Percentiles rank a stretch among this genome's conserved stretches.
Evolutionary conservation across 179 eudicot genomes (phyloP).

Genomic region (Silene vulgaris): DNA sequence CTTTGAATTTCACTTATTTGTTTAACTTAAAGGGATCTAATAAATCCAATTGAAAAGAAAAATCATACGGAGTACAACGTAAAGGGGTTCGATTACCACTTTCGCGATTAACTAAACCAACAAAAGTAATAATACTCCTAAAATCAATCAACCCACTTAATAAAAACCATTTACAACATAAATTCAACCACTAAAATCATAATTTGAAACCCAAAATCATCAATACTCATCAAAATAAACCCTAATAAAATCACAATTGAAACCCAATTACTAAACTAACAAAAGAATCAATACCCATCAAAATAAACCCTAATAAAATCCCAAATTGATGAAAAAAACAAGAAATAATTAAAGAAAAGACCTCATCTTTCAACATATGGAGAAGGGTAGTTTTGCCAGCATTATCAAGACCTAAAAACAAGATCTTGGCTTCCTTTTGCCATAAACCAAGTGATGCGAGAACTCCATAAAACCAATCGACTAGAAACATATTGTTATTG

Average conservation of each 20-base stretch:
- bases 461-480: slow-evolving; percentile 82
- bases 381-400: slow-evolving; percentile 79
- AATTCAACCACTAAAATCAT: not conserved
- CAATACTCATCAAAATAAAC: not conserved
- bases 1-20: no score
- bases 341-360: slow-evolving; percentile 18
- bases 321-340: not conserved
- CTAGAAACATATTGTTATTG: slow-evolving; percentile 49
- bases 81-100: no score
- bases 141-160: not conserved
- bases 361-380: slow-evolving; percentile 90
- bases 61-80: no score
- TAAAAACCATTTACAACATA: no score
- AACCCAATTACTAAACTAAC: not conserved
- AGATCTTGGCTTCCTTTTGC: slow-evolving; percentile 83
- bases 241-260: not conserved
- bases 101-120: no score
- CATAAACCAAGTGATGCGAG: slow-evolving; percentile 72
- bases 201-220: not conserved
- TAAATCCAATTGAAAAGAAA: no score
- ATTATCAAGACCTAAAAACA: slow-evolving; percentile 76
- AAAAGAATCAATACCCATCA: not conserved
- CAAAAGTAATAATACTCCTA: no score
- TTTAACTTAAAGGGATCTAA: no score
- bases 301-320: slow-evolving; percentile 12